Evolutionary conservation across 202 grass and related monocot species (phyloP).

Genomic region (Panicum hallii): DNA sequence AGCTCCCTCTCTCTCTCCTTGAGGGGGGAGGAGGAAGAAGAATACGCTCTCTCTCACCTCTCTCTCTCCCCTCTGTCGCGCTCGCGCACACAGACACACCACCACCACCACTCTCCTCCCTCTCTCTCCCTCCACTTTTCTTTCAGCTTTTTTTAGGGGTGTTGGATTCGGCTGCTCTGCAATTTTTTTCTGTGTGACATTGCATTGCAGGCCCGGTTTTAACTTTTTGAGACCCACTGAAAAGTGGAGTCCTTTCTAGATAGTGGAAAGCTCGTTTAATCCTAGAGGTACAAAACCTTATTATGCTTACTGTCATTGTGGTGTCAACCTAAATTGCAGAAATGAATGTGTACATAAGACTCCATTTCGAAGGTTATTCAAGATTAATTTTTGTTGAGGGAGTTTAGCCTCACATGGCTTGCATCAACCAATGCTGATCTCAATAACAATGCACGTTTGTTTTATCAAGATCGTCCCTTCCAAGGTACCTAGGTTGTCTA

Average conservation of each 20-base stretch:
- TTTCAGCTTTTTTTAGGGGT: constrained; percentile 47
- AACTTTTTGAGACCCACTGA: constrained; percentile 18
- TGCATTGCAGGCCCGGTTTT: not conserved
- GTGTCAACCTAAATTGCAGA: not conserved
- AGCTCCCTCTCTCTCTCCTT: constrained; percentile 37
- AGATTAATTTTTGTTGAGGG: not conserved
- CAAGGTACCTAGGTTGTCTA: not conserved
- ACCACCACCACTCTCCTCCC: not conserved
- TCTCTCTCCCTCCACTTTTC: not conserved
- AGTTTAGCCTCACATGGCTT: not conserved
- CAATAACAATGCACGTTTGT: not conserved
- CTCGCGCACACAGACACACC: constrained; percentile 2
- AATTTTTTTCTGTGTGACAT: constrained; percentile 9
- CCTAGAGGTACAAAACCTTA: not conserved
- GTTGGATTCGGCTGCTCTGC: constrained; percentile 49
- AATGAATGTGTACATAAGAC: too few relatives aligned
- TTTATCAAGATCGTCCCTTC: not conserved
- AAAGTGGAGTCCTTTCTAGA: constrained; percentile 37
- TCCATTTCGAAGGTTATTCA: not conserved
- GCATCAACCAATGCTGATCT: not conserved
- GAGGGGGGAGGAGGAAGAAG: constrained; percentile 31
- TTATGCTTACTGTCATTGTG: not conserved
- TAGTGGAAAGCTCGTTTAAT: constrained; percentile 33
- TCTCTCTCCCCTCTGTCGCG: not conserved
- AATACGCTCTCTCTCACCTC: constrained; percentile 21